Base-by-base conservation (phyloP, 2,329 filamentous ascomycete species). In the Penicillium sp. region DNA sequence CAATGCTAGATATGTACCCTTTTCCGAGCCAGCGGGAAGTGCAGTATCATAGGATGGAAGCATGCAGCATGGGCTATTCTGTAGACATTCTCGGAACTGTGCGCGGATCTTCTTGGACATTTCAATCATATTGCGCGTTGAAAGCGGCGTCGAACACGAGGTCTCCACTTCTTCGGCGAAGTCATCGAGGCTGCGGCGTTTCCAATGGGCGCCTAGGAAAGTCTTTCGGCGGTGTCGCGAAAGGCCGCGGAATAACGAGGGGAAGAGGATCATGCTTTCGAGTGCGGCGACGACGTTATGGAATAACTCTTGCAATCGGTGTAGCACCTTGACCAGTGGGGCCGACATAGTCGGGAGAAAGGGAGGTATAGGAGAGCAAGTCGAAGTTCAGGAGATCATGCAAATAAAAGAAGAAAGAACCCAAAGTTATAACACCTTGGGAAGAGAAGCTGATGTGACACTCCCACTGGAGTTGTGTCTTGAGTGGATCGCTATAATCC, bases 41-140 rank as follows among this genome's bases (percentile, higher is more conserved):
- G 80, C 81, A 66, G 86, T 78, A 67, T 82, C 85, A 72, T 84
- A 86, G 5, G 85, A 87, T 2, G 85, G 85, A 51, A 87, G 74
- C 85, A 88, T 87, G 71, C 81, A 85, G 55, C 82, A 80, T 25
- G 82, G 78, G 68, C 81, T 84, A 40, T 77, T 73, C 61, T 81
- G 77, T 30, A 86, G 73, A 61, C 80, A 81, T 48, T 79, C 75
- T 49, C 74, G 73, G 62, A 85, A 84, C 62, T 86, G 82, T 25
- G 74, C 71, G 28, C 73, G 74, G 37, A 78, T 75, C 60, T 73
- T 70, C 41, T 73, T 68, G 4, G 77, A 78, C 76, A 79, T 78
- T 50, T 65, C 62, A 42, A 73, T 50, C 74, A 79, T 73, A 42
- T 71, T 72, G 40, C 58, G 60, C 25, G 68, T 64, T 16, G 69